Conservation (phyloP, 768 basidiomycete genomes). For the Lactifluus hygrophoroides region DNA sequence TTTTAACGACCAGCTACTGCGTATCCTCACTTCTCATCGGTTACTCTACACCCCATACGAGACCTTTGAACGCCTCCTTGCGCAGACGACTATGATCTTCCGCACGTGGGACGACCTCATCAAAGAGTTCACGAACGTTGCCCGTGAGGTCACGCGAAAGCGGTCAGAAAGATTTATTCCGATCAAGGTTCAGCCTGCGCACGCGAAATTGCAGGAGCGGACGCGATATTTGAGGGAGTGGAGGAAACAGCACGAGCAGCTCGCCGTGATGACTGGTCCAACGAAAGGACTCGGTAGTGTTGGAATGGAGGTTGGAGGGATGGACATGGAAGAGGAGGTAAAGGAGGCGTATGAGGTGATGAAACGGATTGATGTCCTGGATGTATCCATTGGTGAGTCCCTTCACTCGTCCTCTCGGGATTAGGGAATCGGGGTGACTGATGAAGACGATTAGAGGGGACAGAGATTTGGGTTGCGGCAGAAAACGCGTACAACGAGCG, state of each 20-base stretch:
- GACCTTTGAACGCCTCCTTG: conserved; percentile 82
- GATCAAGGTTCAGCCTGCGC: conserved; percentile 88
- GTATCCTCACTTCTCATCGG: conserved; percentile 84
- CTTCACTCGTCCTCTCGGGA: no score
- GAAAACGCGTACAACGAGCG: conserved; percentile 98
- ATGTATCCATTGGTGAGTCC: conserved; percentile 77
- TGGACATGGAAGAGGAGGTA: conserved; percentile 98
- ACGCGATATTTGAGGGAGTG: conserved; percentile 82
- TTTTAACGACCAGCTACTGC: conserved; percentile 90
- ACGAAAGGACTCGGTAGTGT: conserved; percentile 74
- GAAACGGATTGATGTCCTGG: conserved; percentile 92
- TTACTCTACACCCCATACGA: conserved; percentile 92
- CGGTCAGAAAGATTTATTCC: conserved; percentile 91
- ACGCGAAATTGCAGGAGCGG: conserved; percentile 85
- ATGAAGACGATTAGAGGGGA: conserved; percentile 57
- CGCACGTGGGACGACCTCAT: conserved; percentile 54
- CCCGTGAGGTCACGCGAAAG: conserved; percentile 84
- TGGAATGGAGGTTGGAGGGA: conserved; percentile 72
- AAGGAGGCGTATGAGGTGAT: conserved; percentile 95
- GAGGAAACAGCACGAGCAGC: conserved; percentile 95
- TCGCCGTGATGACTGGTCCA: conserved; percentile 94
- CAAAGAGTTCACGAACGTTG: conserved; percentile 62
- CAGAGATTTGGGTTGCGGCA: conserved; percentile 95
- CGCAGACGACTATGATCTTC: conserved; percentile 59
- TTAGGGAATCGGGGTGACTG: neutral